Evolutionary conservation across 768 basidiomycete genomes (phyloP).

Genomic region (Naganishia vaughanmartiniae): DNA sequence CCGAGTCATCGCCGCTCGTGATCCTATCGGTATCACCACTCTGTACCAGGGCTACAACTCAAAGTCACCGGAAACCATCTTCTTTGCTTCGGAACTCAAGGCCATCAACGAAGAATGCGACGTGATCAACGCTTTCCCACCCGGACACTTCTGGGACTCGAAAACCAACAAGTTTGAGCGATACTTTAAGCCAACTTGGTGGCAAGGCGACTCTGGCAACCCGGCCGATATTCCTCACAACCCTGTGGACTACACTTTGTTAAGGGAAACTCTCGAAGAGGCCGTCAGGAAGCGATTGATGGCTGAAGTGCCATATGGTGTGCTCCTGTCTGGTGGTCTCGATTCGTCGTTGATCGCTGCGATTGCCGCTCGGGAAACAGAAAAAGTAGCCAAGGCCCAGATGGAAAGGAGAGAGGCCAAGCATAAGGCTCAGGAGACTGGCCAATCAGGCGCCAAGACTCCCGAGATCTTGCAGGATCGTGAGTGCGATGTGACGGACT

Average conservation of each 20-base stretch:
- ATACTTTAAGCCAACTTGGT: conserved; percentile 89
- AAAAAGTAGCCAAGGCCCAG: conserved; percentile 79
- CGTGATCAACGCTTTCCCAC: conserved; percentile 90
- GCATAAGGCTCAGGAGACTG: conserved; percentile 40
- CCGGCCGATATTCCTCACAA: conserved; percentile 62
- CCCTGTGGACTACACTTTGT: conserved; percentile 63
- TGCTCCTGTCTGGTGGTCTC: conserved; percentile 88
- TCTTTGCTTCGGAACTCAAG: conserved; percentile 95
- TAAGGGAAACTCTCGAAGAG: conserved; percentile 80
- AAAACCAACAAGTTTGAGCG: conserved; percentile 69
- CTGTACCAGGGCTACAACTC: conserved; percentile 95
- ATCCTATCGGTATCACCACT: conserved; percentile 98
- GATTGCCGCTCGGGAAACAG: conserved; percentile 91
- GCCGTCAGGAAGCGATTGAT: conserved; percentile 93
- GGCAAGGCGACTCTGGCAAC: conserved; percentile 72
- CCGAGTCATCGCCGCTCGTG: conserved; percentile 89
- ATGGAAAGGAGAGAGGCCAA: conserved; percentile 63
- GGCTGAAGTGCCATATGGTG: conserved; percentile 98
- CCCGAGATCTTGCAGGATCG: conserved; percentile 29
- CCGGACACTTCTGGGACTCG: conserved; percentile 94
- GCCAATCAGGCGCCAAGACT: conserved; percentile 21
- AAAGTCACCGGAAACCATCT: conserved; percentile 72
- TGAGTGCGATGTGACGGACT: conserved; percentile 18
- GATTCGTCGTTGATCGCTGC: conserved; percentile 95
- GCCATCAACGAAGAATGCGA: conserved; percentile 87